Conservation (phyloP, 2,329 filamentous ascomycete species). For the Penicillium sp. region DNA sequence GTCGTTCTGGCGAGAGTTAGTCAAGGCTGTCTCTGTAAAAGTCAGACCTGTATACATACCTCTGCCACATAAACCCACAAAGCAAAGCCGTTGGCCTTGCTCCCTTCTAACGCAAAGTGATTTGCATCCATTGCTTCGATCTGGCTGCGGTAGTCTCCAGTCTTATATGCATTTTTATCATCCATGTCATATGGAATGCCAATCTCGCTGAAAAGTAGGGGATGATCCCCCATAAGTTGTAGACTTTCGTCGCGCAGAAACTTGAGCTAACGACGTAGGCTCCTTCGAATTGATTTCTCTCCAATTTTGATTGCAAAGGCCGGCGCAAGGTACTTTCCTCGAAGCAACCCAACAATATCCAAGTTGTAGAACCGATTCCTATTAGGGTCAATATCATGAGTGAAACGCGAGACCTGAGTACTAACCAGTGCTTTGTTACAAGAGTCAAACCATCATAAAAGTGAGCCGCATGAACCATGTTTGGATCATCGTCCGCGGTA, state of each 20-base stretch:
- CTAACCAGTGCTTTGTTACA: conserved; percentile 90
- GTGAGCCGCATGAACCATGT: conserved; percentile 89
- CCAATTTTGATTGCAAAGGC: conserved; percentile 91
- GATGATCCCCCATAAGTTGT: conserved; percentile 82
- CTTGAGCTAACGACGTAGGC: conserved; percentile 80
- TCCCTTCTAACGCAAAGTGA: conserved; percentile 85
- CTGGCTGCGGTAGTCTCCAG: conserved; percentile 91
- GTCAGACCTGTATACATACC: conserved; percentile 42
- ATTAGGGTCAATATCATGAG: conserved; percentile 9
- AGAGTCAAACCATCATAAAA: conserved; percentile 96
- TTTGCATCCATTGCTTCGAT: conserved; percentile 93
- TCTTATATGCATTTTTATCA: conserved; percentile 90
- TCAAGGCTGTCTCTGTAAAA: background rate
- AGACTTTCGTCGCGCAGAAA: conserved; percentile 80
- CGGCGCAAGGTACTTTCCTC: conserved; percentile 82
- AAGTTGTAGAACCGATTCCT: conserved; percentile 93
- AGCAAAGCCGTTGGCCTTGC: conserved; percentile 78
- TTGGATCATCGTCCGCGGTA: conserved; percentile 81
- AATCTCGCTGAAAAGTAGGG: conserved; percentile 88
- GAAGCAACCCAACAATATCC: conserved; percentile 85
- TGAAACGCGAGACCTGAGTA: accelerated
- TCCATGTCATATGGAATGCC: conserved; percentile 99
- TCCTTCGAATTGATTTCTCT: conserved; percentile 90
- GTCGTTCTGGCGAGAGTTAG: conserved; percentile 59
- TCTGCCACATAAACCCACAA: conserved; percentile 81